phyloP scores from a whole-genome alignment of 805 yeast genomes.

The Kuraishia piskuri region DNA sequence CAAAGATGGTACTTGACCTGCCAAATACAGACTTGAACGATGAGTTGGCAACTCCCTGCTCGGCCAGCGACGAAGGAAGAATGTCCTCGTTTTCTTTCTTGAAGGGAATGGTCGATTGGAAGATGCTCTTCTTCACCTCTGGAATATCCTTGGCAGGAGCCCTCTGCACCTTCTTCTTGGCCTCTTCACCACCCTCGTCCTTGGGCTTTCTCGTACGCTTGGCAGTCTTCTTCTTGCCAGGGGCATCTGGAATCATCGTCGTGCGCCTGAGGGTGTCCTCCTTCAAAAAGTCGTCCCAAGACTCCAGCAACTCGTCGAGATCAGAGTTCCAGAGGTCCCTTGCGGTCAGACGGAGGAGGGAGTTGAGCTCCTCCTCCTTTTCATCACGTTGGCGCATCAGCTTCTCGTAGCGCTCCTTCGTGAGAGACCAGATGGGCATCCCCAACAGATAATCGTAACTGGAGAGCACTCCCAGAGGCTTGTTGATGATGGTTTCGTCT shows the following conservation, averaged over 20 bases:
- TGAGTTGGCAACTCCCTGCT: slow-evolving; percentile 1
- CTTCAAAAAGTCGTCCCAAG: slow-evolving; percentile 60
- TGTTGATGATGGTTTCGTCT: slow-evolving; percentile 30
- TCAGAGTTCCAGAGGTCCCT: slow-evolving; percentile 87
- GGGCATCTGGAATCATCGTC: slow-evolving; percentile 35
- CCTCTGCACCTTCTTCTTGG: slow-evolving; percentile 12
- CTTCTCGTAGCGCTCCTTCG: slow-evolving; percentile 80
- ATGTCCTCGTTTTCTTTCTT: slow-evolving; percentile 4
- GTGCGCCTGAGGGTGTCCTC: slow-evolving; percentile 56
- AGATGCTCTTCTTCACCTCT: slow-evolving; percentile 1
- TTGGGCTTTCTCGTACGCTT: slow-evolving; percentile 22
- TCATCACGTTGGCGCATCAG: slow-evolving; percentile 64
- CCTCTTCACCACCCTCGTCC: slow-evolving; percentile 10
- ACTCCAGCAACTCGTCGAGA: slow-evolving; percentile 59
- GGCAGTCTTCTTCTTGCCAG: slow-evolving; percentile 30
- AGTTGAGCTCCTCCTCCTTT: slow-evolving; percentile 63
- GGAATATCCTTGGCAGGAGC: slow-evolving; percentile 4
- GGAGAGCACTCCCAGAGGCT: slow-evolving; percentile 42
- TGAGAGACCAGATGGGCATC: slow-evolving; percentile 90
- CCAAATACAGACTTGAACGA: slow-evolving; percentile 28
- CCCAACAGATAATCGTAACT: slow-evolving; percentile 83
- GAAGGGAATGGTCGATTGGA: slow-evolving; percentile 4
- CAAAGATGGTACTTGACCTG: slow-evolving; percentile 17
- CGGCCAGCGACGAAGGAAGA: slow-evolving; percentile 2
- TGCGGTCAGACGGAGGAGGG: slow-evolving; percentile 58